Evolutionary conservation across 1,139 yeast genomes (phyloP), one percentile per base, ranked within the genome.

Genomic region (Lodderomyces metapsilosis): DNA sequence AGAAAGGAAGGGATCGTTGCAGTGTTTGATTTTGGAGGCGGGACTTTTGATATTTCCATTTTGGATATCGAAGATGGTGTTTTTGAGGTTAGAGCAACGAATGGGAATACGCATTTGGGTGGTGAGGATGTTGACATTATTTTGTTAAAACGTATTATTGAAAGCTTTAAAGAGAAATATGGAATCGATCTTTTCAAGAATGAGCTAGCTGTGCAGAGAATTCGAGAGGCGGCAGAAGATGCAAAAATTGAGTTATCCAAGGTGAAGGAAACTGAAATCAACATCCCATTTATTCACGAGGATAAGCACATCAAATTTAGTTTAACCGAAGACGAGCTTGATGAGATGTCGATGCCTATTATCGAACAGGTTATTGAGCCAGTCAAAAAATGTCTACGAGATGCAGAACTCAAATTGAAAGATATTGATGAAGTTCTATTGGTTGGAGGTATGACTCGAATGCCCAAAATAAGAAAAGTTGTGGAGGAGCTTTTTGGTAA

Each of bases 381-480:
- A 0, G 83, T 84, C 5, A 78, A 76, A 50, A 78, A 74, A 53
- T 88, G 91, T 33, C 59, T 85, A 32, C 72, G 78, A 46, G 94
- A 85, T 61, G 88, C 92, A 0, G 86, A 80, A 30, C 61, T 85
- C 47, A 77, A 72, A 34, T 65, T 75, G 4, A 67, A 68, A 20
- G 89, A 84, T 44, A 72, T 85, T 30, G 88, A 84, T 58, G 88
- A 84, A 52, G 77, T 85, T 11, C 74, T 85, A 35, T 59, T 85
- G 37, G 94, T 85, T 21, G 94, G 94, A 23, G 94, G 94, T 33
- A 85, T 85, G 94, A 84, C 94, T 0, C 66, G 92, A 57, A 85
- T 85, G 94, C 94, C 94, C 21, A 80, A 78, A 56, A 77, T 85
- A 33, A 66, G 88, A 44, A 64, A 67, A 24, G 65, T 74, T 0